Evolutionary conservation across 208 protist genomes (phyloP).

Genomic region (Leishmania braziliensis): DNA sequence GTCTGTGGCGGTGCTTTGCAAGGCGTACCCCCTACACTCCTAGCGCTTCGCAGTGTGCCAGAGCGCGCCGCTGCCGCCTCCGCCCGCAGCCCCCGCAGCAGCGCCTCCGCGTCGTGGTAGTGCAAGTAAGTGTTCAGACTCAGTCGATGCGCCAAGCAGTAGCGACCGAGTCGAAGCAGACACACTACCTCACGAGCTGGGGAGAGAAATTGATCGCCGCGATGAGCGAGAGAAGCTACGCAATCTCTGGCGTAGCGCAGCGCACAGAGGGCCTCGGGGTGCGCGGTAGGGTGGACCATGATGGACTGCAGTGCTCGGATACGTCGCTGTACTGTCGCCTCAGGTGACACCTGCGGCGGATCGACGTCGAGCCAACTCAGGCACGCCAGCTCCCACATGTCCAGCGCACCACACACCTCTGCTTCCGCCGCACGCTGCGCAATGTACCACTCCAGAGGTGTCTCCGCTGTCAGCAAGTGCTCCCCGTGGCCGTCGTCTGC

Average conservation of each 20-base stretch:
- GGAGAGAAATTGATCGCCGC: conserved; percentile 46
- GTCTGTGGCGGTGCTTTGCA: background rate
- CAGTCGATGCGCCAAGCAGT: conserved; percentile 54
- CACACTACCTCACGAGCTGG: conserved; percentile 47
- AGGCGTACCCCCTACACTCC: background rate
- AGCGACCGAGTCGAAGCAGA: conserved; percentile 56
- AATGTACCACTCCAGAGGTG: conserved; percentile 37
- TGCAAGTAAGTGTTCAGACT: conserved; percentile 50
- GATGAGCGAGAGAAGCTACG: conserved; percentile 43
- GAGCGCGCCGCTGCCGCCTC: conserved; percentile 7
- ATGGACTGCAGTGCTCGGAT: conserved; percentile 40
- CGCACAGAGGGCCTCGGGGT: conserved; percentile 58
- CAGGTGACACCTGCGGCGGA: conserved; percentile 14
- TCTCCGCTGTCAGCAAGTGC: conserved; percentile 1
- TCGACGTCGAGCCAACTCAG: conserved; percentile 57
- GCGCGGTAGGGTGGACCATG: conserved; percentile 50
- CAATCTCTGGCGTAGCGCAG: conserved; percentile 57
- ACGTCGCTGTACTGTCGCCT: conserved; percentile 26
- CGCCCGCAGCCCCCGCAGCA: conserved; percentile 39
- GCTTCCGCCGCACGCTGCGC: conserved; percentile 24
- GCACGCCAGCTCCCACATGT: conserved; percentile 68
- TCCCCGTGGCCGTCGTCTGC: conserved; percentile 13
- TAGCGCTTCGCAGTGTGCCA: background rate
- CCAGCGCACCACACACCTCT: conserved; percentile 36
- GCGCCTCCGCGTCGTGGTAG: conserved; percentile 45